phyloP scores from a whole-genome alignment of 2,329 filamentous ascomycete genomes.

The Scedosporium aurantiacum region DNA sequence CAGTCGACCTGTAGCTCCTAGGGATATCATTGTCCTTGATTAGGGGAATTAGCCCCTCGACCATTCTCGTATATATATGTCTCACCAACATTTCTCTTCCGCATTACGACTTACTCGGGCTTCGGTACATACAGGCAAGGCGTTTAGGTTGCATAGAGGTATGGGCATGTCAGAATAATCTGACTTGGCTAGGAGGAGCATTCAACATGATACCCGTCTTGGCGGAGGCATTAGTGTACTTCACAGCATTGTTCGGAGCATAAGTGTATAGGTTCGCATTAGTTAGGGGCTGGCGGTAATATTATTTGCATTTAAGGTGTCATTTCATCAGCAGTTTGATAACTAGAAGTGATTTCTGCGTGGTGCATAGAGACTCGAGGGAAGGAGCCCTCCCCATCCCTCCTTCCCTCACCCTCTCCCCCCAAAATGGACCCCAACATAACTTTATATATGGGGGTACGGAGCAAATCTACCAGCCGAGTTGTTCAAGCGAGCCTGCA shows the following conservation, averaged over 20 bases:
- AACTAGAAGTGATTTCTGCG: too few relatives aligned
- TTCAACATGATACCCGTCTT: background rate
- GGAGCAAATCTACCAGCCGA: too few relatives aligned
- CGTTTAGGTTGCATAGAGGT: background rate
- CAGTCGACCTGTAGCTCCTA: background rate
- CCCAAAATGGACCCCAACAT: too few relatives aligned
- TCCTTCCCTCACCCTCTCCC: too few relatives aligned
- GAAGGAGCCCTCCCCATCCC: too few relatives aligned
- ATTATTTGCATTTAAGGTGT: background rate
- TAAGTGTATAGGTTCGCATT: background rate
- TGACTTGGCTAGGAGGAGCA: background rate
- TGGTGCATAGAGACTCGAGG: too few relatives aligned
- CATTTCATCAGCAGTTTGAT: too few relatives aligned
- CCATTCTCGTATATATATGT: background rate
- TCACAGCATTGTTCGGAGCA: background rate
- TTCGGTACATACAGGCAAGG: background rate
- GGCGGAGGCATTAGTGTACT: background rate
- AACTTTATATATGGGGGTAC: too few relatives aligned
- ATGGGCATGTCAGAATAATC: background rate
- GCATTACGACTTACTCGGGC: background rate
- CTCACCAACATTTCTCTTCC: background rate
- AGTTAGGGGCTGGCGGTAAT: background rate
- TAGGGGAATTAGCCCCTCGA: background rate
- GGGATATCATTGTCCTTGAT: constrained; percentile 2
- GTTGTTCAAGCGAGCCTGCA: too few relatives aligned